Evolutionary conservation across 768 basidiomycete species (phyloP), one percentile per base, ranked within the genome.

Genomic region (Termitomyces sp.): DNA sequence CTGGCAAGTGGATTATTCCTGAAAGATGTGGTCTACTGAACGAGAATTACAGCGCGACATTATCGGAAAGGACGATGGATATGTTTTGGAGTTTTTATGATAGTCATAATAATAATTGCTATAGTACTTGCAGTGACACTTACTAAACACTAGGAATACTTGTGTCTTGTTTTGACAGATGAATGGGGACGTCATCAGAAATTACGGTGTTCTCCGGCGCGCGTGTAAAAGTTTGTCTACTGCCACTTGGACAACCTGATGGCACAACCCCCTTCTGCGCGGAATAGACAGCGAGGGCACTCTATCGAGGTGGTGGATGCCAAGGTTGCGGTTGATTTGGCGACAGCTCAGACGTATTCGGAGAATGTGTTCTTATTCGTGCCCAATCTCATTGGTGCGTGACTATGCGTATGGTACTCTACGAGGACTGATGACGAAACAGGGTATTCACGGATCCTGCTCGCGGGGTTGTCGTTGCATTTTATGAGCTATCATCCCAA

Each of bases 311-410:
- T 89, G 30, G 86, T 93, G 56, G 89, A 93, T 71, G 89, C 92
- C 58, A 91, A 92, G 69, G 83, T 86, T 59, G 93, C 91, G 9
- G 86, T 95, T 33, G 92, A 92, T 71, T 83, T 94, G 51, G 93
- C 93, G 30, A 93, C 90, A 13, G 87, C 86, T 14, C 91, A 93
- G 73, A 78, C 86, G 0, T 91, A 91, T 65, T 88, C 91, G 38
- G 97, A 99, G 77, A 98, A 98, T 72, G 90, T 98, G 64, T 99
- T 96, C 73, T 84, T 98, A 54, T 99, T 98, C 76, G 83, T 95
- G 16, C 95, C 97, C 41, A 99, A 99, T 74, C 78, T 99, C 68
- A 98, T 99, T 71, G 96, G 93, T 87, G 66, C 66, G 87, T 74
- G 33, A 38, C 16, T 55, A 53, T 43, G 44, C 57, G 61, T 53